Conservation (phyloP, 768 basidiomycete genomes). For the Phylloporus sp. region DNA sequence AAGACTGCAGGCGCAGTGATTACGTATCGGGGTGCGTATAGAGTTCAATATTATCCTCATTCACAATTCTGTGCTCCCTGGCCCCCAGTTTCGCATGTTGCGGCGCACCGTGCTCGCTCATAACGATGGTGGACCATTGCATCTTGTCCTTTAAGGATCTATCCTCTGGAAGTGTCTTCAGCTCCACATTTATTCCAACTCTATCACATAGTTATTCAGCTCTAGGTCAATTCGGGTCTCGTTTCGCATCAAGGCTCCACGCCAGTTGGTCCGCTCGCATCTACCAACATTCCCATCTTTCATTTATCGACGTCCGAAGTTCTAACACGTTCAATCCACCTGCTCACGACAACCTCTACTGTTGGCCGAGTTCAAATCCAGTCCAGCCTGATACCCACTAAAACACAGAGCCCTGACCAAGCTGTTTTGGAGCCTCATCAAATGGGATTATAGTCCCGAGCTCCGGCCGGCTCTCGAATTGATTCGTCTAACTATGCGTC, state of each 20-base stretch:
- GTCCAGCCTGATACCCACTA: neutral
- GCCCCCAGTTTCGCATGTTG: neutral
- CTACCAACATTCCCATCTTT: neutral
- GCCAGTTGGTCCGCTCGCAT: neutral
- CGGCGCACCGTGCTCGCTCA: neutral
- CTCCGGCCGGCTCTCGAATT: neutral
- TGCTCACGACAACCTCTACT: neutral
- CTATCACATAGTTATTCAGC: neutral
- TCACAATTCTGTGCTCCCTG: neutral
- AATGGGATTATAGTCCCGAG: slow-evolving; percentile 4
- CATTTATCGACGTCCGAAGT: neutral
- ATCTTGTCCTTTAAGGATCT: neutral
- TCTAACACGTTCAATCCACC: neutral
- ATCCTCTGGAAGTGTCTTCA: neutral
- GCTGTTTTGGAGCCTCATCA: slow-evolving; percentile 6
- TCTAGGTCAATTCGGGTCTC: neutral
- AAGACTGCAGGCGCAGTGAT: neutral
- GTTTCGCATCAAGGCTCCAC: neutral
- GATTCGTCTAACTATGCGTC: neutral
- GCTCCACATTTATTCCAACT: neutral
- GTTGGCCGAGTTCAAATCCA: neutral
- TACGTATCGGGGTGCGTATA: neutral
- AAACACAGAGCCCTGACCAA: slow-evolving; percentile 10
- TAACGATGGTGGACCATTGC: neutral
- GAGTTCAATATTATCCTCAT: neutral